Base-by-base conservation (phyloP, 2,329 filamentous ascomycete species). In the Aureobasidium namibiae region DNA sequence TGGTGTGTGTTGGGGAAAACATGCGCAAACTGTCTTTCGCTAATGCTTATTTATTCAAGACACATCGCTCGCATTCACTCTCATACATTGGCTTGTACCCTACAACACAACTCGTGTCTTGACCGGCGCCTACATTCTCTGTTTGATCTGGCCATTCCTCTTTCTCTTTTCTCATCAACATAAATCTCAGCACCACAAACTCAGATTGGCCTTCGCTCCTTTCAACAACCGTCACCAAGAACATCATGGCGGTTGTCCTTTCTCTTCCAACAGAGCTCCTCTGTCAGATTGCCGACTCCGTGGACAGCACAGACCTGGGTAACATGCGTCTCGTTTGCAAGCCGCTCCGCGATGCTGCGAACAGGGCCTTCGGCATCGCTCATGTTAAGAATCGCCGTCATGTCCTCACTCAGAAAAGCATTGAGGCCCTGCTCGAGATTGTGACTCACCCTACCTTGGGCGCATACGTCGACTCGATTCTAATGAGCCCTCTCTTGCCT, bases 311-410 rank as follows among this genome's bases (percentile, higher is more conserved):
- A 16, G 42, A 36, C 29, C 21, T 57, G 7, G 5, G 13, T 13
- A n/a, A 21, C 34, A 46, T 57, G 44, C 54, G 42, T 48, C 54
- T 57, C 23, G 24, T n/a, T 4, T 57, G 23, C 54, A 57, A 49
- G n/a, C 29, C 23, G 33, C 42, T 57, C 16, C 9, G 21, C n/a
- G 5, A 39, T 10, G 44, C 33, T 41, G 23, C 54, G 8, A 33
- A n/a, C 10, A 42, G n/a, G 29, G 31, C 42, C n/a, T 57, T 57
- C 23, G 54, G 29, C 31, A 18, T 39, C 33, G 10, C 23, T 5
- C 34, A 26, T 42, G 8, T 56, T 4, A 44, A 11, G 7, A 1
- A 24, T 10, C 52, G 52, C 18, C 38, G 21, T 21, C 54, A 57
- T 24, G 44, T 39, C 7, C 31, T 29, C 2, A 21, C 42, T 5